Evolutionary conservation across 1,139 yeast species (phyloP).

Genomic region (Pneumocystis sp.): DNA sequence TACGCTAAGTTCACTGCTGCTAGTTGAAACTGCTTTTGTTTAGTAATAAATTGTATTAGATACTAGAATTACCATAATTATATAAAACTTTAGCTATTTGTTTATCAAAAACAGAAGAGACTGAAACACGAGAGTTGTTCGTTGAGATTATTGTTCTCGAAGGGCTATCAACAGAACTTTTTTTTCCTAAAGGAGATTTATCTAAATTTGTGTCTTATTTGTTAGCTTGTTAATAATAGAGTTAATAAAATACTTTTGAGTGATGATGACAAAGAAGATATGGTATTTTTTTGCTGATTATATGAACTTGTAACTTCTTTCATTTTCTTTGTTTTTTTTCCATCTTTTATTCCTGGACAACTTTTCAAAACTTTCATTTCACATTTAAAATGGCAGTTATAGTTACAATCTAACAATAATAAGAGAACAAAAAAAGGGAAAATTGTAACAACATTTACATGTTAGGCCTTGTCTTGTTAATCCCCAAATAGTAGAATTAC

Average conservation of each 20-base stretch:
- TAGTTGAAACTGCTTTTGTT: slow-evolving; percentile 33
- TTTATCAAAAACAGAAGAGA: slow-evolving; percentile 4
- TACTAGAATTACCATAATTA: background rate
- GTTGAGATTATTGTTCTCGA: background rate
- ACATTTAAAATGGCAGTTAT: slow-evolving; percentile 18
- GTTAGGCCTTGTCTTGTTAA: slow-evolving; percentile 17
- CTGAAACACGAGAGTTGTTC: slow-evolving; percentile 1
- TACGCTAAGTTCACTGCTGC: slow-evolving; percentile 59
- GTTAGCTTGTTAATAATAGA: background rate
- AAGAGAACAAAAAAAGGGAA: background rate
- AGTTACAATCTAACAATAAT: slow-evolving; percentile 14
- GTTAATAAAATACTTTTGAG: background rate
- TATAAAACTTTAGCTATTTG: slow-evolving; percentile 2
- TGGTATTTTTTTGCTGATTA: background rate
- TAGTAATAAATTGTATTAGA: background rate
- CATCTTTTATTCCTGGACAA: slow-evolving; percentile 14
- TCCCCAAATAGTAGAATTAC: slow-evolving; percentile 18
- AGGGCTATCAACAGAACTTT: background rate
- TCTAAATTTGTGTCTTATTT: background rate
- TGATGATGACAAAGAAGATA: background rate
- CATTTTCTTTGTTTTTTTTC: slow-evolving; percentile 7
- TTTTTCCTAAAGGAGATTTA: background rate
- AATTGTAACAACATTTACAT: slow-evolving; percentile 11
- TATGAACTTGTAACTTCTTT: slow-evolving; percentile 9
- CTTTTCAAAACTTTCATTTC: slow-evolving; percentile 18